These are phyloP conservation scores for Didymella pinodella DNA, from an alignment of 2,329 filamentous ascomycete genomes.

Conservation along the genomic window DNA sequence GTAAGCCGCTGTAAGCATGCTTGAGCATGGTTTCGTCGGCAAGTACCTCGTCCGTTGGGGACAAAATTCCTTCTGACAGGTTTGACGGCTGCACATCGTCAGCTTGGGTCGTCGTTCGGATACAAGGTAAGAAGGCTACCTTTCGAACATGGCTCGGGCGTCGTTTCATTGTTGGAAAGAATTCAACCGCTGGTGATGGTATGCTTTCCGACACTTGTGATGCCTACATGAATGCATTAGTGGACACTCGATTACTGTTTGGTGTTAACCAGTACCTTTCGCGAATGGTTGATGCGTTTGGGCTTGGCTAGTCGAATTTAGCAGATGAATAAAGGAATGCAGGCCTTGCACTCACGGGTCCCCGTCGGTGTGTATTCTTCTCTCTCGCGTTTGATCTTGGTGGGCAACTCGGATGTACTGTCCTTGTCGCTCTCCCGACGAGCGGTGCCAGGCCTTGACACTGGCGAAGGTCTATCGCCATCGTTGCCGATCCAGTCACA, in stretches of 20 bases:
- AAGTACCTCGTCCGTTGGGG: conserved; percentile 23
- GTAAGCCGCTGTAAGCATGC: conserved; percentile 26
- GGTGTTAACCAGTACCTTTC: conserved; percentile 8
- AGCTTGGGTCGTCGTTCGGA: background rate
- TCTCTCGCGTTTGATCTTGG: conserved; percentile 38
- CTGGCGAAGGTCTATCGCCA: conserved; percentile 33
- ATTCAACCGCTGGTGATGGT: conserved; percentile 7
- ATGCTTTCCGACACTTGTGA: conserved; percentile 15
- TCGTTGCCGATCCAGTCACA: conserved; percentile 40
- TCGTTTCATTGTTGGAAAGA: conserved; percentile 15
- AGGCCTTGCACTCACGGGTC: conserved; percentile 22
- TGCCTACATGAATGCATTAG: conserved; percentile 3
- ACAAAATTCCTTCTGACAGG: conserved; percentile 23
- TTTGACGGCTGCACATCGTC: conserved; percentile 13
- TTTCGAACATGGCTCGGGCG: conserved; percentile 19
- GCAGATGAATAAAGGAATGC: background rate
- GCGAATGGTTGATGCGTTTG: conserved; percentile 18
- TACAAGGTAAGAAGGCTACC: conserved; percentile 1
- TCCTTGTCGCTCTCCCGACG: conserved; percentile 27
- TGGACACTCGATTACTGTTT: background rate
- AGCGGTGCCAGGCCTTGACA: conserved; percentile 29
- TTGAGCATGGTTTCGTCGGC: conserved; percentile 25
- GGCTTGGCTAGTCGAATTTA: conserved; percentile 13
- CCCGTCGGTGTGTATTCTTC: conserved; percentile 35
- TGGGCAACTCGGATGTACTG: conserved; percentile 25